Percentiles rank a stretch among this genome's conserved stretches.
phyloP scores from a whole-genome alignment of 108 stramenopile species.

The Nitzschia palea region DNA sequence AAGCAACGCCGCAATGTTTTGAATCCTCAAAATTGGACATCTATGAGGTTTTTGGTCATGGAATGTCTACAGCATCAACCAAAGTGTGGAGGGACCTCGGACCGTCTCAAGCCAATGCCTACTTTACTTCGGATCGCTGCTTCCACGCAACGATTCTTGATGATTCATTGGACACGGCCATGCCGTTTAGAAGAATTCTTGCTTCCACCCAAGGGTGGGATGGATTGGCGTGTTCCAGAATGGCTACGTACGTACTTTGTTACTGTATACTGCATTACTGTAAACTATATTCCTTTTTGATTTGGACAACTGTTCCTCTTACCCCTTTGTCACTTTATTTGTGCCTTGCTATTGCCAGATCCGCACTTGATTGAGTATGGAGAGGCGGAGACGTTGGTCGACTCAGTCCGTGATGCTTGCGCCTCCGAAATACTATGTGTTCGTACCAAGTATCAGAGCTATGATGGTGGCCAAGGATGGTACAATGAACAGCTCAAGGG shows the following conservation, averaged over 20 bases:
- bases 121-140: slow-evolving; percentile 26
- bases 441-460: slow-evolving; percentile 22
- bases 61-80: slow-evolving; percentile 16
- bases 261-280: background rate
- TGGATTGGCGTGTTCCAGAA: slow-evolving; percentile 46
- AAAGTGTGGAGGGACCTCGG: slow-evolving; percentile 45
- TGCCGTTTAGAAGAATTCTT: slow-evolving; percentile 46
- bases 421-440: background rate
- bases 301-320: too few relatives aligned
- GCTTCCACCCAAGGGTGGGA: slow-evolving; percentile 29
- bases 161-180: slow-evolving; percentile 53
- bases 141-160: slow-evolving; percentile 29
- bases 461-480: slow-evolving; percentile 13
- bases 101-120: slow-evolving; percentile 42
- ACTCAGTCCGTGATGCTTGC: background rate
- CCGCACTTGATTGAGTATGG: slow-evolving; percentile 6
- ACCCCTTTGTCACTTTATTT: too few relatives aligned
- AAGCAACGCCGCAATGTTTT: slow-evolving; percentile 12
- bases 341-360: background rate
- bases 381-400: background rate
- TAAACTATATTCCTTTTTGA: too few relatives aligned
- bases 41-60: slow-evolving; percentile 25
- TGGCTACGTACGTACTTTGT: slow-evolving; percentile 23
- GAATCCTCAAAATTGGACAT: slow-evolving; percentile 31
- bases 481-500: slow-evolving; percentile 1